These are phyloP conservation scores for Saksenaea oblongispora DNA, from an alignment of 371 early-diverging fungal genomes.

Conservation along the genomic window DNA sequence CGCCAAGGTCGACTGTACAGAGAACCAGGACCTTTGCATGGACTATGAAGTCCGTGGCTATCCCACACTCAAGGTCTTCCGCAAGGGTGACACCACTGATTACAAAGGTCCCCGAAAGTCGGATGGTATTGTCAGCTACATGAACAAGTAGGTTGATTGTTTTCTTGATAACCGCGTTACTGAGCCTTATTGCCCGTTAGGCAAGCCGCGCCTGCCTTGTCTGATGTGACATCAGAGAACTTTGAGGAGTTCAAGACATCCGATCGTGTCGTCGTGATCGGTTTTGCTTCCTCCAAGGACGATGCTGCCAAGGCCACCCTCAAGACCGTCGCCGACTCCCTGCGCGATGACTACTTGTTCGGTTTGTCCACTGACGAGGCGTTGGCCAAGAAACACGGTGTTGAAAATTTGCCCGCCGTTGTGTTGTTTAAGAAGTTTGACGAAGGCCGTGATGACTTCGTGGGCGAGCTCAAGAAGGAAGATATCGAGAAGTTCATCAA, in stretches of 20 bases:
- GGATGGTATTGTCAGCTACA: slow-evolving; percentile 82
- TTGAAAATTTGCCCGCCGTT: slow-evolving; percentile 63
- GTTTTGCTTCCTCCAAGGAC: slow-evolving; percentile 64
- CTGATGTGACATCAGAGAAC: slow-evolving; percentile 63
- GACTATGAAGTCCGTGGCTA: slow-evolving; percentile 84
- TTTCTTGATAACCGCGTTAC: slow-evolving; percentile 1
- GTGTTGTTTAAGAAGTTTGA: slow-evolving; percentile 92
- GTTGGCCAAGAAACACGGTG: slow-evolving; percentile 43
- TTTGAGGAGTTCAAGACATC: slow-evolving; percentile 74
- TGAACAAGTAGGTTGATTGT: slow-evolving; percentile 75
- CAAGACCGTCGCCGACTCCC: slow-evolving; percentile 66
- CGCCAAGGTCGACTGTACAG: slow-evolving; percentile 97
- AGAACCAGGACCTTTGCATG: slow-evolving; percentile 78
- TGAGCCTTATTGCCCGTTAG: slow-evolving; percentile 21
- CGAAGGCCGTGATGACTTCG: slow-evolving; percentile 72
- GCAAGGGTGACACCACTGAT: slow-evolving; percentile 65
- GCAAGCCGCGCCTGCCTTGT: slow-evolving; percentile 79
- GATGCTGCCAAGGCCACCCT: slow-evolving; percentile 63
- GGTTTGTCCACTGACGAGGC: slow-evolving; percentile 70
- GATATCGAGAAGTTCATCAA: slow-evolving; percentile 71
- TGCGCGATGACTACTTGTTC: slow-evolving; percentile 85
- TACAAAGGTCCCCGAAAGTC: slow-evolving; percentile 87
- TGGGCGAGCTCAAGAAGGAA: slow-evolving; percentile 57
- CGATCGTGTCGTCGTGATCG: slow-evolving; percentile 89
- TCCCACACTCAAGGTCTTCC: slow-evolving; percentile 93